Conservation (phyloP, 768 basidiomycete species). For the Russula compacta region DNA sequence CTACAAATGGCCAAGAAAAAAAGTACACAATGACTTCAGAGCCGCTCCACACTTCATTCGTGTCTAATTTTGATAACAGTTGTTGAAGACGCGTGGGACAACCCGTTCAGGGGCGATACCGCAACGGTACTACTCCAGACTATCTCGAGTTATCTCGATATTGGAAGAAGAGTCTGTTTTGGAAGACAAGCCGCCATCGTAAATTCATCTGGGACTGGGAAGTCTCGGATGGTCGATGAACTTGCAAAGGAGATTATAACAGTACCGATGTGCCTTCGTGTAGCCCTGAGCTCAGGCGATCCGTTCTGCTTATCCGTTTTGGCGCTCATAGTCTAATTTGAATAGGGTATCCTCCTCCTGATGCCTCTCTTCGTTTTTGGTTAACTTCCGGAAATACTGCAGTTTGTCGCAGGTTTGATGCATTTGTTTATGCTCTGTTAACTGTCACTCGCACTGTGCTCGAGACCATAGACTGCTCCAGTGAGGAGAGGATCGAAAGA, state of each 20-base stretch:
- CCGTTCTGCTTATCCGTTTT: background rate
- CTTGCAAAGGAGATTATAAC: background rate
- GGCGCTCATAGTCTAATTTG: background rate
- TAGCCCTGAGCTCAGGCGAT: background rate
- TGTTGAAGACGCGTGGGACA: background rate
- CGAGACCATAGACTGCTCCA: background rate
- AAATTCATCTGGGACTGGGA: background rate
- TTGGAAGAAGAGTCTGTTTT: background rate
- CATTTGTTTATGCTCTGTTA: background rate
- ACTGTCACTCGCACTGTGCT: background rate
- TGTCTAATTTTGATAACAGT: background rate
- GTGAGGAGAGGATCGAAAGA: background rate
- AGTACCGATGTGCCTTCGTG: background rate
- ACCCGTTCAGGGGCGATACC: background rate
- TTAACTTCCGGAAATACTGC: background rate
- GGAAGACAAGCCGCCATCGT: background rate
- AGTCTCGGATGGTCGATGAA: background rate
- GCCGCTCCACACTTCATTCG: too few species aligned
- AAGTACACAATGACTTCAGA: background rate
- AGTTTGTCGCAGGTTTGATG: background rate
- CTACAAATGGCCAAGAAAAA: too few species aligned
- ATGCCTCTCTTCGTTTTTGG: background rate
- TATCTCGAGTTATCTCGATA: background rate
- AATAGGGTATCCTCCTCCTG: background rate
- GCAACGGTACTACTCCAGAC: background rate